Base-by-base conservation (phyloP, 345 rosid genomes). In the Stellera chamaejasme region DNA sequence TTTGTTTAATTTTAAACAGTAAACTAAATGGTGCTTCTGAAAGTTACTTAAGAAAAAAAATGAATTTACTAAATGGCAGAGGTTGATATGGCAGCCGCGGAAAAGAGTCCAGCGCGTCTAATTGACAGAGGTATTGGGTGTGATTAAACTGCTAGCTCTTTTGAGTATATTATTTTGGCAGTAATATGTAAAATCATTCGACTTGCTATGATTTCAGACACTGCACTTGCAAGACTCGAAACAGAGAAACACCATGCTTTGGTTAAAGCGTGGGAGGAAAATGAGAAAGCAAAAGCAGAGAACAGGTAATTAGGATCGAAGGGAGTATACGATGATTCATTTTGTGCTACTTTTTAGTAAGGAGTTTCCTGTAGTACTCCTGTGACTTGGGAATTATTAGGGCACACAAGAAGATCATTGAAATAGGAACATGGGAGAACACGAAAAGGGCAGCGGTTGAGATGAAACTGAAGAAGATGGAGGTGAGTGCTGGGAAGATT, bases 241-340 rank as follows among this genome's bases (percentile, higher is more conserved):
- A 65, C 67, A 10, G 88, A 91, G 66, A 85, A 87, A 70, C 79
- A 69, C 50, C 58, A 58, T 65, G 84, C 96, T 27, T 75, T 85
- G 52, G 64, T 85, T 45, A 73, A 73, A 60, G 96, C 92, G 54
- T 91, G 98, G 96, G 86, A 83, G 59, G 96, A 85, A 68, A 85
- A 77, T 57, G 92, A 85, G 57, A 85, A 88, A 69, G 88, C 88
- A 27, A 91, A 83, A 76, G 73, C 75, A 10, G 90, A 88, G 42
- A 83, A 79, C 84, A 82, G 75, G 98, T 19, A 19, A 19, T 0
- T 19, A 19, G 23, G 23, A 19, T 19, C 23, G 23, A 19, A 19
- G 1, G 23, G 23, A 19, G 23, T 0, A 4, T 8, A 32, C 3
- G 2, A 19, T 19, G 1, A 1, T 19, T 0, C 23, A 19, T 32